Evolutionary conservation across 257 asterid species (phyloP).

Genomic region (Forsythia suspensa): DNA sequence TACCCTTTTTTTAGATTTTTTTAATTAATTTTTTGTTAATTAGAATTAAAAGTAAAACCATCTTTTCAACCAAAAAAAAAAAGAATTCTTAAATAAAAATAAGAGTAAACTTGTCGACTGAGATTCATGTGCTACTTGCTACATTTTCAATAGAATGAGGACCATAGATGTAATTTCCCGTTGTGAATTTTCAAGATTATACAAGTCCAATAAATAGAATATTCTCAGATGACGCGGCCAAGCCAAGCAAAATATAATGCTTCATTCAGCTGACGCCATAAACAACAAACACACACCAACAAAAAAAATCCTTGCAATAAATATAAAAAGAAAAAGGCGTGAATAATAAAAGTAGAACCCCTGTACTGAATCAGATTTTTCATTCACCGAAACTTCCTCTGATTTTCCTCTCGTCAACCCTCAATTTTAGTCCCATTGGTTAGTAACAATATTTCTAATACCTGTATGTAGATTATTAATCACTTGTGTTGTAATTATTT

Average conservation of each 20-base stretch:
- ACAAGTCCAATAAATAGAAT: background rate
- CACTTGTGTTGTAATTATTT: background rate
- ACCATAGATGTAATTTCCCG: background rate
- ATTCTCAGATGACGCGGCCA: slow-evolving; percentile 9
- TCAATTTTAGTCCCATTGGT: slow-evolving; percentile 18
- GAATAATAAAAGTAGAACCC: background rate
- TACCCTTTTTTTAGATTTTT: too few species aligned
- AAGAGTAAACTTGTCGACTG: too few species aligned
- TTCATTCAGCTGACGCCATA: background rate
- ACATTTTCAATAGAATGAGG: background rate
- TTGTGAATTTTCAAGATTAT: background rate
- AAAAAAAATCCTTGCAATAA: background rate
- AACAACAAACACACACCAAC: background rate
- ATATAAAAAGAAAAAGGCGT: background rate
- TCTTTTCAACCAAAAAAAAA: too few species aligned
- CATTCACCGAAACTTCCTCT: slow-evolving; percentile 7
- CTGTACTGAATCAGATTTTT: slow-evolving; percentile 24
- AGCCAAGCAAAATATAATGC: slow-evolving; percentile 5
- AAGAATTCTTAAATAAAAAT: too few species aligned
- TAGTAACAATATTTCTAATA: slow-evolving; percentile 9
- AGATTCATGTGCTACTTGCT: background rate
- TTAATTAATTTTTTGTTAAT: too few species aligned
- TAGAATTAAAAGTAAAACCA: background rate
- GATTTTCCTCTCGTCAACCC: slow-evolving; percentile 22
- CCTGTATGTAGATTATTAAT: background rate